Evolutionary conservation across 2,329 filamentous ascomycete species (phyloP), one percentile per base, ranked within the genome.

Genomic region (Calonectria multiphialidica): DNA sequence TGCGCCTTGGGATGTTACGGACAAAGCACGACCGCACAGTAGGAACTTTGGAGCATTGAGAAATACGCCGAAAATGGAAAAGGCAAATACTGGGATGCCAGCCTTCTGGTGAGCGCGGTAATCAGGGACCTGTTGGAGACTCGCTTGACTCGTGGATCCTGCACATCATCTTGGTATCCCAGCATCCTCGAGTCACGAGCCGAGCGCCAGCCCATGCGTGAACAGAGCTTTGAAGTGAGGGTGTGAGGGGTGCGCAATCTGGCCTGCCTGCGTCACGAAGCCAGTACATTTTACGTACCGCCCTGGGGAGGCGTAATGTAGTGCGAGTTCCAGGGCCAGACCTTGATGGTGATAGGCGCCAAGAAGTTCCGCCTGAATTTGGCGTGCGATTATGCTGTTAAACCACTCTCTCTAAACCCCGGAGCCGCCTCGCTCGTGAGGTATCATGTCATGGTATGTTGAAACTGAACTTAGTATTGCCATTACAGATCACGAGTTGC

Each of bases 91-190:
- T 64, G 44, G 40, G 50, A 68, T 72, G 49, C 61, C 68, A 73
- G 64, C 66, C 40, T 73, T 70, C 59, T 62, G 72, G 67, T 45
- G 30, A 59, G 63, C 55, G 63, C 55, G 71, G 67, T 45, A 73
- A 64, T 74, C 62, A 71, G 75, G 76, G 74, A 70, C 66, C 44
- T 66, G 69, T 70, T 75, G 68, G 72, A 64, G 63, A 61, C 55
- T 81, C 75, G 78, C 80, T 82, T 82, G 81, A 82, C 81, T 82
- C 81, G 78, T 80, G 80, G 80, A 78, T 81, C 74, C 80, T 82
- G 80, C 79, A 81, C 78, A 82, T 77, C 81, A 82, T 81, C 75
- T 77, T 74, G 65, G 44, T 61, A 80, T 72, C 75, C 72, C 40
- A 69, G 72, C 70, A 61, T 69, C 61, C 69, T 77, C 72, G 78